Evolutionary conservation across 306 rosid genomes (phyloP).

Genomic region (Acmispon strigosus): DNA sequence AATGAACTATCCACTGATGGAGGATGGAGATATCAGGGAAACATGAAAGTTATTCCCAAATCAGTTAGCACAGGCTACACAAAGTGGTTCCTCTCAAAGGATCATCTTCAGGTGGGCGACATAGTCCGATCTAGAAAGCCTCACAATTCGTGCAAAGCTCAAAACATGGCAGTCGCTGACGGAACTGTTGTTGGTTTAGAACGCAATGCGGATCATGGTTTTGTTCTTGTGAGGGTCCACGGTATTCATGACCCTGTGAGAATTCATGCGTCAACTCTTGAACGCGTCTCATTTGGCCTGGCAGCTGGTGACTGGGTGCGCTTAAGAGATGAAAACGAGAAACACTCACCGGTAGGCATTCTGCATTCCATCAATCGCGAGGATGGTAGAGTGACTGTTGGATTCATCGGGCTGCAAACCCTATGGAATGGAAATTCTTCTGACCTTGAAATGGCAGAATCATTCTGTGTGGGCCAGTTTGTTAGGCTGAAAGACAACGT

Average conservation of each 20-base stretch:
- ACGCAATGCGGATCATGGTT: conserved; percentile 41
- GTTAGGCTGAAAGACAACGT: conserved; percentile 55
- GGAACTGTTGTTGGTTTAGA: conserved; percentile 81
- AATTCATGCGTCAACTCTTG: conserved; percentile 52
- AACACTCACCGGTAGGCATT: conserved; percentile 79
- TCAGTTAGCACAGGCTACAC: conserved; percentile 50
- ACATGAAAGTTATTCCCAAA: conserved; percentile 33
- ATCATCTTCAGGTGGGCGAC: conserved; percentile 78
- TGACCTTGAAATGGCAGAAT: conserved; percentile 68
- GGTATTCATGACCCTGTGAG: conserved; percentile 80
- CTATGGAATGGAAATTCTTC: conserved; percentile 72
- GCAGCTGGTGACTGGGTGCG: conserved; percentile 84
- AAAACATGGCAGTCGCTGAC: conserved; percentile 72
- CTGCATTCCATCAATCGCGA: conserved; percentile 65
- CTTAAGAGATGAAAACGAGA: conserved; percentile 47
- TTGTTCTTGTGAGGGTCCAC: conserved; percentile 68
- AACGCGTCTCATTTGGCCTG: conserved; percentile 70
- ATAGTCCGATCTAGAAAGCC: conserved; percentile 76
- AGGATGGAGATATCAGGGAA: conserved; percentile 57
- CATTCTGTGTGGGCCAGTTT: conserved; percentile 71
- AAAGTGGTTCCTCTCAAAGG: conserved; percentile 79
- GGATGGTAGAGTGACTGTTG: conserved; percentile 56
- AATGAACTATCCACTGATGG: conserved; percentile 43
- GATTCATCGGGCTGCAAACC: conserved; percentile 66
- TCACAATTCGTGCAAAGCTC: conserved; percentile 53